Evolutionary conservation across 805 yeast species (phyloP).

Genomic region (Sugiyamaella qingdaonensis): DNA sequence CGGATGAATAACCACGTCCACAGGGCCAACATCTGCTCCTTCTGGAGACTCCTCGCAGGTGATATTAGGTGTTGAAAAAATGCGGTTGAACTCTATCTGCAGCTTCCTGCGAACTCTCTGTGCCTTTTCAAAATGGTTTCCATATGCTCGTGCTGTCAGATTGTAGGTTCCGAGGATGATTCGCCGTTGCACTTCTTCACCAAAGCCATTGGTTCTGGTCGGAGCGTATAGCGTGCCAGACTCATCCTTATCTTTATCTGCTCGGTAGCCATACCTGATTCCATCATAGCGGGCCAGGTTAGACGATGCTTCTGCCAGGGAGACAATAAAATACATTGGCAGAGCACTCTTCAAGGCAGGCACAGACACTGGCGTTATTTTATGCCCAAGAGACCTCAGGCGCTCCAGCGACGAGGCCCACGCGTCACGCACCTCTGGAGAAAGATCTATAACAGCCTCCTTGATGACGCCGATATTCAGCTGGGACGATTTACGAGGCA

Average conservation of each 20-base stretch:
- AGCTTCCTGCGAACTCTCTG: conserved; percentile 57
- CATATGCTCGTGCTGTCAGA: conserved; percentile 66
- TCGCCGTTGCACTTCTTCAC: conserved; percentile 78
- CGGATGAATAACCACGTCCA: conserved; percentile 74
- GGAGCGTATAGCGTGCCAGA: conserved; percentile 44
- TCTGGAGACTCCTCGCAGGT: conserved; percentile 12
- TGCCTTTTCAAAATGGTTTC: conserved; percentile 75
- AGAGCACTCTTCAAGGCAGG: conserved; percentile 64
- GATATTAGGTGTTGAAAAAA: conserved; percentile 53
- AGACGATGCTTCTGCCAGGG: conserved; percentile 92
- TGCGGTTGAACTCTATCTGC: conserved; percentile 58
- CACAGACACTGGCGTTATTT: conserved; percentile 59
- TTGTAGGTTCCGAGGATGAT: conserved; percentile 83
- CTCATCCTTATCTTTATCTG: conserved; percentile 32
- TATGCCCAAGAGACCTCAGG: conserved; percentile 48
- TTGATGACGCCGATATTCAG: conserved; percentile 67
- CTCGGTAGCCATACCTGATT: conserved; percentile 68
- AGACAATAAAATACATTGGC: conserved; percentile 81
- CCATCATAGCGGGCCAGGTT: conserved; percentile 91
- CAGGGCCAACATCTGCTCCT: conserved; percentile 29
- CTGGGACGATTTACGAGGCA: not conserved
- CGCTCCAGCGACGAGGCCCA: conserved; percentile 46
- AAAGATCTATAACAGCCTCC: conserved; percentile 60
- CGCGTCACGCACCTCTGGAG: conserved; percentile 41
- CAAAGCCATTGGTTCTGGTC: conserved; percentile 67